Base-by-base conservation (phyloP, 495 filamentous ascomycete species). In the Penicillium ucsense region DNA sequence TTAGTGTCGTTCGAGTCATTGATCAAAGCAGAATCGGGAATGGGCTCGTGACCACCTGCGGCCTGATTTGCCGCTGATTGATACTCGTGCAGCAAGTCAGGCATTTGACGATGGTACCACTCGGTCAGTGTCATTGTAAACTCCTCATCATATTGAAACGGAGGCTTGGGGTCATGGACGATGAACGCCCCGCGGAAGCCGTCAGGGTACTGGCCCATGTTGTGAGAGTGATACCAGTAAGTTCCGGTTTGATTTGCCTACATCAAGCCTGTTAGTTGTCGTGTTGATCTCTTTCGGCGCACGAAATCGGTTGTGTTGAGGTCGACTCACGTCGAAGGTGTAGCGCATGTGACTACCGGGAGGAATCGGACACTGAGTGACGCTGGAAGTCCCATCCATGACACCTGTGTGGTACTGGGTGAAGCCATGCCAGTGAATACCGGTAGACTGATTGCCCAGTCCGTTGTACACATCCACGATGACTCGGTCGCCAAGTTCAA, bases 221-320 rank as follows among this genome's bases (percentile, higher is more conserved):
- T 66, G 58, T 91, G 86, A 3, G 83, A 85, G 61, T 91, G 86
- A 57, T 90, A 91, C 88, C 88, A 91, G 69, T 88, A 91, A 3
- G 86, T 86, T 36, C 86, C 86, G 1, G 82, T 77, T 68, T 89
- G 84, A 45, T 85, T 67, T 27, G 84, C 62, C 85, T 68, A 35
- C 38, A 20, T 43, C 20, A 20, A 67, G 74, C 5, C 71, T 72
- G 41, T 54, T 43, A 58, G 46, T 7, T 32, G 4, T 2, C 4
- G 2, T 12, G 10, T 5, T 4, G 45, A 8, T 42, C 6, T 8
- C 4, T 10, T 20, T 56, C 20, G 1, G 20, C 20, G 20, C 20
- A 1, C 20, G 20, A 20, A 20, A 20, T 20, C 20, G 66, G 39
- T 67, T 28, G 27, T 7, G 5, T 0, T 8, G 1, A 6, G 0